Conservation (phyloP, 2,329 filamentous ascomycete genomes). For the Pestalotiopsis sp. region DNA sequence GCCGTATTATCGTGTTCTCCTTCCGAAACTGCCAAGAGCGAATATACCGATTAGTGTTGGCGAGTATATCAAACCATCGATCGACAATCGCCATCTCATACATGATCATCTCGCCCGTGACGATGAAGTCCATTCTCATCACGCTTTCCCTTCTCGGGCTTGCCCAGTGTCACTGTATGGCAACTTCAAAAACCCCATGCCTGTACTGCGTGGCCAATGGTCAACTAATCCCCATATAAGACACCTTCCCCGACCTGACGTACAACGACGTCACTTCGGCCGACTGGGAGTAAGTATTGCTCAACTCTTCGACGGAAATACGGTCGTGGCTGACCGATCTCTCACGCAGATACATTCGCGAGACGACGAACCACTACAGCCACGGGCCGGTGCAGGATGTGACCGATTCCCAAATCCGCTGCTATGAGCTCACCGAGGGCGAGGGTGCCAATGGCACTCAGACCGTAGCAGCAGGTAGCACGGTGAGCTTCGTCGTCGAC, state of each 20-base stretch:
- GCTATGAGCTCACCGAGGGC: conserved; percentile 33
- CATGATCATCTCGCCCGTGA: not conserved
- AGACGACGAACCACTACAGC: conserved; percentile 40
- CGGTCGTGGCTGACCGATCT: not conserved
- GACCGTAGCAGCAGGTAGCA: conserved; percentile 35
- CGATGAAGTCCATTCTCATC: not conserved
- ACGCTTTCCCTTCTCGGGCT: not conserved
- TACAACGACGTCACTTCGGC: conserved; percentile 2
- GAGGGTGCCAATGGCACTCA: conserved; percentile 32
- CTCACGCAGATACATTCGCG: conserved; percentile 19
- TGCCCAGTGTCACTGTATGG: not conserved
- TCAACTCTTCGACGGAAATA: not conserved
- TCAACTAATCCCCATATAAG: not conserved
- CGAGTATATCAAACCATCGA: not conserved
- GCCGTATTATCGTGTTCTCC: too few relatives aligned
- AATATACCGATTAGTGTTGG: not conserved
- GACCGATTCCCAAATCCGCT: conserved; percentile 34
- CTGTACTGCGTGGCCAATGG: not conserved
- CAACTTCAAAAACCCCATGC: not conserved
- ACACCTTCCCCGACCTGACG: conserved; percentile 7
- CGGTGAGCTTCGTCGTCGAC: conserved; percentile 37
- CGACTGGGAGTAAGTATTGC: conserved; percentile 1
- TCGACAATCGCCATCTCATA: not conserved
- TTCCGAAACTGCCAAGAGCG: not conserved
- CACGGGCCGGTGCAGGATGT: conserved; percentile 37